A percentile compares a stretch with the other conserved stretches of the same genome.
phyloP scores from a whole-genome alignment of 495 filamentous ascomycete genomes.

The Copromyces sp. region DNA sequence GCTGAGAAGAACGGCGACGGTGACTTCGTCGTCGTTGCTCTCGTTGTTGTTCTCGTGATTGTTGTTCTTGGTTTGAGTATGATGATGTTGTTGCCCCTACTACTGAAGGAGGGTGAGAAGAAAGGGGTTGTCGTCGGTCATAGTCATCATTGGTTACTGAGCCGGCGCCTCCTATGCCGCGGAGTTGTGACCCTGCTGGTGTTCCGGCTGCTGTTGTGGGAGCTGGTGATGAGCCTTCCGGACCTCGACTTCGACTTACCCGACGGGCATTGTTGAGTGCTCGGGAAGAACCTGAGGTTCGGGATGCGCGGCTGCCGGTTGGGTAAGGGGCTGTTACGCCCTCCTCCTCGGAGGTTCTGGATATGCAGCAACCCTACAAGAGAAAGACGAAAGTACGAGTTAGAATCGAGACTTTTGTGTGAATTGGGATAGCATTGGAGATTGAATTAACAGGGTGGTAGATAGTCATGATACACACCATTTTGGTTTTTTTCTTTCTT shows the following conservation, averaged over 20 bases:
- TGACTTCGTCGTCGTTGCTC: neutral
- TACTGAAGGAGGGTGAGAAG: neutral
- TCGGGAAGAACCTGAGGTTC: constrained; percentile 28
- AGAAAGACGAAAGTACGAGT: neutral
- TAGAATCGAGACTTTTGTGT: neutral
- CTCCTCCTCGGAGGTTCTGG: constrained; percentile 17
- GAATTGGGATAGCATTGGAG: neutral
- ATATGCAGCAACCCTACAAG: constrained; percentile 40
- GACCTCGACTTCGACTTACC: neutral
- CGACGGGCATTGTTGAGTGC: constrained; percentile 31
- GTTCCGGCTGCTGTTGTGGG: constrained; percentile 7
- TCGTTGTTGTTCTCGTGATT: neutral
- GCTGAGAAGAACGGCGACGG: neutral
- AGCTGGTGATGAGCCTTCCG: neutral
- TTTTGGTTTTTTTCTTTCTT: neutral
- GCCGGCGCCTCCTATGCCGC: neutral
- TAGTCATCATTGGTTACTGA: constrained; percentile 8
- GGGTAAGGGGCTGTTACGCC: constrained; percentile 36
- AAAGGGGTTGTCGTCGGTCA: constrained; percentile 12
- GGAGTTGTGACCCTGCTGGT: neutral
- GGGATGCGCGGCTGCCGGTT: constrained; percentile 19
- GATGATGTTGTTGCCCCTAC: neutral
- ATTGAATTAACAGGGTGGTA: neutral
- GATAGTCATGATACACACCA: neutral
- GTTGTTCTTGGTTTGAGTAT: neutral